Evolutionary conservation across 495 filamentous ascomycete genomes (phyloP).

Genomic region (Penicillium manginii): DNA sequence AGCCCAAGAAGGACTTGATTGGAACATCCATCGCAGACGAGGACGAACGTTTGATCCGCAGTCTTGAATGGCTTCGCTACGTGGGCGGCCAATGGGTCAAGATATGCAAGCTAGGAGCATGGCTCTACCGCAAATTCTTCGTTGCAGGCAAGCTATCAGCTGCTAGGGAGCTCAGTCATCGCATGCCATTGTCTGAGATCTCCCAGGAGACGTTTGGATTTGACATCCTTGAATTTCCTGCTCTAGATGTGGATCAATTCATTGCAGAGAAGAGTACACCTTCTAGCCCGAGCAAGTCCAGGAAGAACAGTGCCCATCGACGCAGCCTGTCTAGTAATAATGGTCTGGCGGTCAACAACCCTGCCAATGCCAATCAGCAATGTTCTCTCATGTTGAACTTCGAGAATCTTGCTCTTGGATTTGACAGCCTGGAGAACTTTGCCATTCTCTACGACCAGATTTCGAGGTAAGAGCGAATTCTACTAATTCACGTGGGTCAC

Average conservation of each 20-base stretch:
- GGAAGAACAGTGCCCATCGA: conserved; percentile 27
- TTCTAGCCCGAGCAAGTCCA: conserved; percentile 40
- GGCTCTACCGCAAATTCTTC: conserved; percentile 66
- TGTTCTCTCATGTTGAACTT: conserved; percentile 73
- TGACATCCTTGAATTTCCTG: conserved; percentile 41
- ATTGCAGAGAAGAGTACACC: conserved; percentile 26
- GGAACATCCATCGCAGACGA: conserved; percentile 60
- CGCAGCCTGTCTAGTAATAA: conserved; percentile 30
- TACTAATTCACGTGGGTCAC: neutral
- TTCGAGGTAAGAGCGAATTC: conserved; percentile 39
- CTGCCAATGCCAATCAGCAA: conserved; percentile 38
- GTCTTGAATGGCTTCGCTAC: conserved; percentile 82
- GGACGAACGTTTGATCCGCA: conserved; percentile 75
- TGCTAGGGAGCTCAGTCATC: conserved; percentile 61
- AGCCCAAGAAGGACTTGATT: conserved; percentile 65
- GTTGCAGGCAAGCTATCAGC: conserved; percentile 60
- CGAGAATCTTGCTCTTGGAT: conserved; percentile 65
- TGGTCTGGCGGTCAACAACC: conserved; percentile 7
- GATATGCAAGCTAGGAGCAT: conserved; percentile 67
- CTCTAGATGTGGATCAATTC: conserved; percentile 27
- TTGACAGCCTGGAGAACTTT: conserved; percentile 69
- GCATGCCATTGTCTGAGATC: conserved; percentile 45
- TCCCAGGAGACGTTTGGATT: conserved; percentile 48
- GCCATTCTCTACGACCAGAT: conserved; percentile 48
- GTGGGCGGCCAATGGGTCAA: conserved; percentile 71